Conservation (phyloP, 805 yeast species). For the Metschnikowia continentalis region DNA sequence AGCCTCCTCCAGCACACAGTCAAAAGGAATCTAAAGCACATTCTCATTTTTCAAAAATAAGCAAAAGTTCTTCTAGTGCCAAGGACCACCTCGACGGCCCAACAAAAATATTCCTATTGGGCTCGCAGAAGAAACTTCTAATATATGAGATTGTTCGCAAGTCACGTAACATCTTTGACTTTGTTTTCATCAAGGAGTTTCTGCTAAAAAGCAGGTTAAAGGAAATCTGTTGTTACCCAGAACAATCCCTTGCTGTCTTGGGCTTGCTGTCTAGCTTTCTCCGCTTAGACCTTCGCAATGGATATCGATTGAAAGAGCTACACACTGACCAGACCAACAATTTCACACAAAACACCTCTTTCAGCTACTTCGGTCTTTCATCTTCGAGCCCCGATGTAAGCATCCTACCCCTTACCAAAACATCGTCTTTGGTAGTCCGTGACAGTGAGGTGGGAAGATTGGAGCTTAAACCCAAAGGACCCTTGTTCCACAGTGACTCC, state of each 20-base stretch:
- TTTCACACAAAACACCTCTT: slow-evolving; percentile 25
- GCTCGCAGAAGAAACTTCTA: slow-evolving; percentile 27
- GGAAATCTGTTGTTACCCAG: slow-evolving; percentile 15
- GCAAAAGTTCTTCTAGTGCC: neutral
- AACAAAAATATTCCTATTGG: slow-evolving; percentile 23
- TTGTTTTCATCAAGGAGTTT: slow-evolving; percentile 23
- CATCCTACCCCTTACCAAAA: slow-evolving; percentile 15
- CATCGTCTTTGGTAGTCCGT: slow-evolving; percentile 24
- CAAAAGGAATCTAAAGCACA: neutral
- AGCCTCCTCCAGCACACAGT: neutral
- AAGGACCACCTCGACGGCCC: neutral
- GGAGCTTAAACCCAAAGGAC: slow-evolving; percentile 7
- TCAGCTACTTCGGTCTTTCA: slow-evolving; percentile 38
- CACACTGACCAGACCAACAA: slow-evolving; percentile 18
- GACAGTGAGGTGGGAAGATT: slow-evolving; percentile 29
- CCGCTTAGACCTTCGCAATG: slow-evolving; percentile 21
- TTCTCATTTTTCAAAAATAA: neutral
- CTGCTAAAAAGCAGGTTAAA: slow-evolving; percentile 29
- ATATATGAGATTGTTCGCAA: slow-evolving; percentile 26
- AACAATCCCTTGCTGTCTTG: slow-evolving; percentile 12
- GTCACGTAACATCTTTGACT: slow-evolving; percentile 29
- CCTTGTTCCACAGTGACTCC: slow-evolving; percentile 14
- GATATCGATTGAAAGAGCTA: slow-evolving; percentile 16
- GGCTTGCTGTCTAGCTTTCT: slow-evolving; percentile 25
- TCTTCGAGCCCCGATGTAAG: slow-evolving; percentile 26